These are phyloP conservation scores for Lentinula detonsa DNA, from an alignment of 768 basidiomycete species.

Conservation along the genomic window DNA sequence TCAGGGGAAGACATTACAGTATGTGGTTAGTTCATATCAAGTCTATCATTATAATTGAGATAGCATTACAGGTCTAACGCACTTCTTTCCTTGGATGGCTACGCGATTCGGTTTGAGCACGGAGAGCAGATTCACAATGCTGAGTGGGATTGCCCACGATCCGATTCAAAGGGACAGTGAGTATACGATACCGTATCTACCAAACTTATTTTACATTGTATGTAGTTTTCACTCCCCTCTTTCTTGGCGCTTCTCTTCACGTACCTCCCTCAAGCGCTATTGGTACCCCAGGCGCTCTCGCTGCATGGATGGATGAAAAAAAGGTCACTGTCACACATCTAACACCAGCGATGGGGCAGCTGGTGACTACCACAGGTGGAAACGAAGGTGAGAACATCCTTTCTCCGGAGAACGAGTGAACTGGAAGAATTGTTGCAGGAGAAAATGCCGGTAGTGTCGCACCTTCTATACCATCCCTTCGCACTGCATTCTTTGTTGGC, in stretches of 20 bases:
- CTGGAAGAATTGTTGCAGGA: neutral
- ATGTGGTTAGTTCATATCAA: neutral
- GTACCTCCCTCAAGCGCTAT: constrained; percentile 97
- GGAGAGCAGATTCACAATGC: constrained; percentile 90
- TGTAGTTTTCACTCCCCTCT: constrained; percentile 95
- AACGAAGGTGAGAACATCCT: neutral
- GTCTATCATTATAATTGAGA: neutral
- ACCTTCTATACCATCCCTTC: constrained; percentile 81
- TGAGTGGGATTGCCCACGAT: constrained; percentile 98
- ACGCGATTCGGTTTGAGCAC: constrained; percentile 71
- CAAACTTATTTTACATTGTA: constrained; percentile 6
- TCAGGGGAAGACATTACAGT: constrained; percentile 89
- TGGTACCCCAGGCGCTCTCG: constrained; percentile 91
- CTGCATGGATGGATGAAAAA: constrained; percentile 96
- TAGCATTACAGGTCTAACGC: constrained; percentile 49
- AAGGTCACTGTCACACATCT: constrained; percentile 94
- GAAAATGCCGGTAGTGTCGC: constrained; percentile 49
- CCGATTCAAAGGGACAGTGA: constrained; percentile 98
- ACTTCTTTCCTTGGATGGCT: constrained; percentile 99
- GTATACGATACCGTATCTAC: constrained; percentile 24
- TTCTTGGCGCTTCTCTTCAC: constrained; percentile 92
- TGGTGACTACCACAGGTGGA: constrained; percentile 46
- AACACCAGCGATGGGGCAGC: constrained; percentile 98
- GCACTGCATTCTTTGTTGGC: constrained; percentile 97
- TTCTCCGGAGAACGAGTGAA: neutral